These are phyloP conservation scores for Haplographium delicatum DNA, from an alignment of 495 filamentous ascomycete genomes.

Conservation along the genomic window DNA sequence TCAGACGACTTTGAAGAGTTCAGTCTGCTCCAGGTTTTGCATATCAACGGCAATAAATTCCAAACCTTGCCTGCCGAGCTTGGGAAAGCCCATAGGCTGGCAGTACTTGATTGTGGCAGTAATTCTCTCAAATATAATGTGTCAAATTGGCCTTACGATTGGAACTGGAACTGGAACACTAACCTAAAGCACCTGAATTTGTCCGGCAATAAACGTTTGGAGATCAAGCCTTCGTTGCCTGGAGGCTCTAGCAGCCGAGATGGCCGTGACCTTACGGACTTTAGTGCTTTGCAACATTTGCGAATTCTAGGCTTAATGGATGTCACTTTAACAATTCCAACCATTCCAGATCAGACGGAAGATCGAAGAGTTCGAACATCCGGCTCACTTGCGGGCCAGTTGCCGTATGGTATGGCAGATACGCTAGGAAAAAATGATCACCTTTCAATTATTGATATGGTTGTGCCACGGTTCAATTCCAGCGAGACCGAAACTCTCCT, in stretches of 20 bases:
- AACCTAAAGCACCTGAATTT: constrained; percentile 94
- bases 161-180: constrained; percentile 99
- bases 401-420: constrained; percentile 98
- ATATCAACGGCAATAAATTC: constrained; percentile 97
- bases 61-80: constrained; percentile 94
- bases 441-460: constrained; percentile 94
- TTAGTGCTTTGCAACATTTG: constrained; percentile 78
- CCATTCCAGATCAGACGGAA: constrained; percentile 89
- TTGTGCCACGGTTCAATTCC: constrained; percentile 88
- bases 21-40: constrained; percentile 76
- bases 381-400: constrained; percentile 78
- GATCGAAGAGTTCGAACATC: constrained; percentile 94
- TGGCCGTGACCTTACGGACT: constrained; percentile 81
- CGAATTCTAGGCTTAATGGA: constrained; percentile 94
- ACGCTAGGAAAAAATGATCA: constrained; percentile 91
- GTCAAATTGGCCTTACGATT: constrained; percentile 98
- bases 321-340: constrained; percentile 88
- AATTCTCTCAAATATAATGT: constrained; percentile 99
- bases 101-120: constrained; percentile 90
- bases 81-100: constrained; percentile 83
- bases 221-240: constrained; percentile 82
- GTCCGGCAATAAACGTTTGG: constrained; percentile 92
- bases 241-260: constrained; percentile 43
- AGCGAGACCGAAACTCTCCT: constrained; percentile 84
- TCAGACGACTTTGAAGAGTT: constrained; percentile 92